phyloP scores from a whole-genome alignment of 1,139 yeast species.

The Kodamaea derodonti region DNA sequence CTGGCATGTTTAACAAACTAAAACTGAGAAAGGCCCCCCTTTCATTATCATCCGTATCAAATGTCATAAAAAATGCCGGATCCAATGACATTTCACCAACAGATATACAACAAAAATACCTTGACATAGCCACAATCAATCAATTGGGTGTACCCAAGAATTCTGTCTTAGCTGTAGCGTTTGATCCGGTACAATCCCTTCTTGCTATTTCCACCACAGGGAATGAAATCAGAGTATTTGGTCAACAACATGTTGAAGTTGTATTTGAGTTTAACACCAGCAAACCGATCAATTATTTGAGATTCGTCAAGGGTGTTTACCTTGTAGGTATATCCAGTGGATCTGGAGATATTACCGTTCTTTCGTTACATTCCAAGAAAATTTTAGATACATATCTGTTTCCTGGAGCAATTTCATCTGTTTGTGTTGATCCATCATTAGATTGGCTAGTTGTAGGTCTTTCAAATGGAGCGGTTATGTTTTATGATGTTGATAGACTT shows the following conservation, averaged over 20 bases:
- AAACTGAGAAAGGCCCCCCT: slow-evolving; percentile 45
- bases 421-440: slow-evolving; percentile 77
- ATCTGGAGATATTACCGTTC: slow-evolving; percentile 51
- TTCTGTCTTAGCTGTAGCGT: slow-evolving; percentile 61
- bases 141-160: slow-evolving; percentile 38
- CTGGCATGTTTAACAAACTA: slow-evolving; percentile 44
- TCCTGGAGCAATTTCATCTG: slow-evolving; percentile 63
- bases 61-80: slow-evolving; percentile 49
- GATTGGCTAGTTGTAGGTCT: slow-evolving; percentile 86
- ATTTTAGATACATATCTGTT: slow-evolving; percentile 53
- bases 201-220: slow-evolving; percentile 73
- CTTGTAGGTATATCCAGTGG: slow-evolving; percentile 63
- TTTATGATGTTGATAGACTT: slow-evolving; percentile 85
- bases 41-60: slow-evolving; percentile 49
- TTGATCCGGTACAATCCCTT: slow-evolving; percentile 84
- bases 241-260: slow-evolving; percentile 79
- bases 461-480: slow-evolving; percentile 66
- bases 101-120: slow-evolving; percentile 33
- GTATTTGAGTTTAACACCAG: slow-evolving; percentile 52
- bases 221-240: slow-evolving; percentile 75
- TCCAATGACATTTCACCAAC: slow-evolving; percentile 38
- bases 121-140: slow-evolving; percentile 31
- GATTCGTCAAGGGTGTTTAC: slow-evolving; percentile 77
- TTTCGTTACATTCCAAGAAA: slow-evolving; percentile 63
- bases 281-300: slow-evolving; percentile 51